Evolutionary conservation across 768 basidiomycete genomes (phyloP).

Genomic region (Infundibulicybe gibba): DNA sequence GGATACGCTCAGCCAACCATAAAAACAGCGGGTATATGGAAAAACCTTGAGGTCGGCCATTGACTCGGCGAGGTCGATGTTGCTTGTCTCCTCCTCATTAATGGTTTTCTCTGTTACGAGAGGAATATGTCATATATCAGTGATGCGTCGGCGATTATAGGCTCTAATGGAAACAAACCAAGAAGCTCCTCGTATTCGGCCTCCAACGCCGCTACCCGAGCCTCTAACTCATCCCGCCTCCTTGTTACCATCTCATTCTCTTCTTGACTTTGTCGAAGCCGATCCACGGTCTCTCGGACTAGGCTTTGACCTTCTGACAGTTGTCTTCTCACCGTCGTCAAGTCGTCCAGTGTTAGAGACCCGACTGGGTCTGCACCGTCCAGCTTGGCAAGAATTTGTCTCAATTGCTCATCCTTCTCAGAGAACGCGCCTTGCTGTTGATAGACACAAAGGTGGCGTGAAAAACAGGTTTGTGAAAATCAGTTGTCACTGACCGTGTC

Average conservation of each 20-base stretch:
- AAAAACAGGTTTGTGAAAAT: constrained; percentile 3
- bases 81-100: constrained; percentile 81
- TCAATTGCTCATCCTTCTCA: constrained; percentile 92
- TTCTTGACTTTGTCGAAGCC: constrained; percentile 85
- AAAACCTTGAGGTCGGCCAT: constrained; percentile 88
- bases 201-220: constrained; percentile 75
- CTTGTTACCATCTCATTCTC: constrained; percentile 84
- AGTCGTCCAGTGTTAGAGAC: constrained; percentile 68
- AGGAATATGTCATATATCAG: constrained; percentile 6
- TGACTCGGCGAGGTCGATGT: constrained; percentile 78
- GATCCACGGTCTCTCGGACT: constrained; percentile 85
- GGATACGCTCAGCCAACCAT: constrained; percentile 10
- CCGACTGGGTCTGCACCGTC: constrained; percentile 74
- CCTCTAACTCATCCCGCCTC: constrained; percentile 85
- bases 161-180: constrained; percentile 45
- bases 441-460: constrained; percentile 1
- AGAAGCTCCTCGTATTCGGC: constrained; percentile 96
- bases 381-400: constrained; percentile 78
- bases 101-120: constrained; percentile 78
- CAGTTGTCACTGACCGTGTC: constrained; percentile 65
- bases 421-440: constrained; percentile 87
- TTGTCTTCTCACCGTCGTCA: constrained; percentile 81
- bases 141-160: constrained; percentile 5
- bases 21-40: constrained; percentile 8
- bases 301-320: constrained; percentile 85